A percentile compares a stretch with the other conserved stretches of the same genome.
phyloP scores from a whole-genome alignment of 169 alveolate species.

The Theileria parva region DNA sequence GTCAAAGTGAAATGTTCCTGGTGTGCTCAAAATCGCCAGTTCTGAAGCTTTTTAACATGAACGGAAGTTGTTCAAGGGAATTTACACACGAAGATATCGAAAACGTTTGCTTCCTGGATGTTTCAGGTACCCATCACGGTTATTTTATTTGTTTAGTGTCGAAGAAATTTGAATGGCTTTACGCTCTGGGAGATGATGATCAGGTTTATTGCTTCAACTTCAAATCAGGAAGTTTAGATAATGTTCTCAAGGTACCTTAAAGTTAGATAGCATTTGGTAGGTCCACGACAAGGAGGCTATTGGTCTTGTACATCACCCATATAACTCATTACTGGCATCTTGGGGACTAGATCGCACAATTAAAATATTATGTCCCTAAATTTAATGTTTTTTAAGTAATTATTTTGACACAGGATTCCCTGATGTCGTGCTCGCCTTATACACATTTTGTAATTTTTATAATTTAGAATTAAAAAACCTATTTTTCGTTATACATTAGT shows the following conservation, averaged over 20 bases:
- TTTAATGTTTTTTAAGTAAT: neutral
- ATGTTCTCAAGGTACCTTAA: conserved; percentile 55
- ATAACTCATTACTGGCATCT: conserved; percentile 46
- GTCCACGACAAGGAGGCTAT: conserved; percentile 67
- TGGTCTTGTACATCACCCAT: conserved; percentile 65
- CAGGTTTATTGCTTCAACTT: conserved; percentile 71
- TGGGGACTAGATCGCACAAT: conserved; percentile 68
- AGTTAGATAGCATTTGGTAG: conserved; percentile 20
- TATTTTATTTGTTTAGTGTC: conserved; percentile 54
- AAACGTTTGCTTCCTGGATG: conserved; percentile 47
- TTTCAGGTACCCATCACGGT: conserved; percentile 35
- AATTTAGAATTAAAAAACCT: neutral
- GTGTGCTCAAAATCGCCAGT: conserved; percentile 74
- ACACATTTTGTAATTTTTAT: neutral
- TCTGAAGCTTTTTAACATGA: conserved; percentile 67
- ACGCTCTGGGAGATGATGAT: conserved; percentile 72
- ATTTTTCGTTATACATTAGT: neutral
- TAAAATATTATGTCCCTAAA: conserved; percentile 57
- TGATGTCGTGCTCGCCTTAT: neutral
- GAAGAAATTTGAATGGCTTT: conserved; percentile 68
- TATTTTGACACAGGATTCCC: neutral
- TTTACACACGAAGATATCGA: conserved; percentile 50
- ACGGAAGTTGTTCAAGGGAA: conserved; percentile 67
- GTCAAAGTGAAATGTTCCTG: conserved; percentile 65
- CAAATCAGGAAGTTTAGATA: conserved; percentile 55